Base-by-base conservation (phyloP, 148 eudicot species). In the Polygonum maritimum region DNA sequence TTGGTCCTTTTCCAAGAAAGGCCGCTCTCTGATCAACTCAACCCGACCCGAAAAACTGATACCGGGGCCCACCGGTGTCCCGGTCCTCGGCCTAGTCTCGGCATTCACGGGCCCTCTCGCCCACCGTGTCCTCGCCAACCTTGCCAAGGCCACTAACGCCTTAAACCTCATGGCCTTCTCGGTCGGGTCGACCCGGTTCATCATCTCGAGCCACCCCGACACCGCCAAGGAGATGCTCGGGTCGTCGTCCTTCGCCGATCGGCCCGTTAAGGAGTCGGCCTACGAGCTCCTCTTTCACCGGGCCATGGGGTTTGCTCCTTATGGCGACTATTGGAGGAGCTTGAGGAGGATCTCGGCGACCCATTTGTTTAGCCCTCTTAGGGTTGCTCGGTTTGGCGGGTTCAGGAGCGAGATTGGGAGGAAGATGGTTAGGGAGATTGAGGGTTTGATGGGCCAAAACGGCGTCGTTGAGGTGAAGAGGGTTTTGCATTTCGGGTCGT, bases 1-100 rank as follows among this genome's bases (percentile, higher is more conserved):
- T 7, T 94, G 97, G 98, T 84, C 92, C 7, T 49, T 91, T 1
- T 81, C 85, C 6, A 86, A 76, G 44, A 69, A 69, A 26, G 13
- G n/a, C n/a, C n/a, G n/a, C n/a, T n/a, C n/a, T n/a, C n/a, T n/a
- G n/a, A n/a, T 69, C 65, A 15, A 1, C 48, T 7, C 3, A 0
- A n/a, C 67, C 22, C 33, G 70, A 4, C 70, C 70, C 31, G 67
- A n/a, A 60, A n/a, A n/a, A 1, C 48, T 48, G 8, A 13, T 36
- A 38, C 40, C 73, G 21, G 31, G 74, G 51, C 74, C 74, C 52
- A 22, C 5, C 51, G 12, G 22, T 7, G 7, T 0, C 51, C 48
- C 48, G 3, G 3, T 51, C 14, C n/a, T 49, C 5, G 55, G 76
- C 6, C 63, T 0, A 14, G 14, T 44, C 63, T 33, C 47, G 3